Evolutionary conservation across 805 yeast genomes (phyloP).

Genomic region (Candida schatavii): DNA sequence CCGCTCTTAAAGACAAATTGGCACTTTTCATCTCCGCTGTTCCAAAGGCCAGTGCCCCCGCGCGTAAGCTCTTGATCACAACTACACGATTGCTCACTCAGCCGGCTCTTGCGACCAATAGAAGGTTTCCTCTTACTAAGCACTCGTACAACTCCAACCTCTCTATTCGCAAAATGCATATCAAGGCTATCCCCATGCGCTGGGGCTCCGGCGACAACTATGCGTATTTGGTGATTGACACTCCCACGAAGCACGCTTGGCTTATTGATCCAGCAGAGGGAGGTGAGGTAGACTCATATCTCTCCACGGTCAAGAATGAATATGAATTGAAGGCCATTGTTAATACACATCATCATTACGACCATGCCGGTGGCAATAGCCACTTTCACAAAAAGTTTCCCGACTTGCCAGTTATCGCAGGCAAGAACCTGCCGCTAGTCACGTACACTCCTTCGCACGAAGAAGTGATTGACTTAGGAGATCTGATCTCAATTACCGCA

Average conservation of each 20-base stretch:
- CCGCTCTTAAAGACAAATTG: no score
- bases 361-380: slow-evolving; percentile 87
- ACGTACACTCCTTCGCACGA: slow-evolving; percentile 66
- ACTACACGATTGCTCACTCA: no score
- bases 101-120: no score
- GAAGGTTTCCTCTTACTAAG: no score
- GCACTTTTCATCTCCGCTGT: no score
- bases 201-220: slow-evolving; percentile 95
- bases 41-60: no score
- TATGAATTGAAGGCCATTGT: slow-evolving; percentile 70
- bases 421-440: slow-evolving; percentile 75
- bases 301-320: slow-evolving; percentile 38
- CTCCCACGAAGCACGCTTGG: slow-evolving; percentile 65
- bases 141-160: slow-evolving; percentile 1
- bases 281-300: slow-evolving; percentile 50
- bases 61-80: no score
- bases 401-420: slow-evolving; percentile 71
- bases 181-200: slow-evolving; percentile 82
- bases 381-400: slow-evolving; percentile 40
- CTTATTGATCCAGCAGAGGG: slow-evolving; percentile 93
- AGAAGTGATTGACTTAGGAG: slow-evolving; percentile 63
- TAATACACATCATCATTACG: slow-evolving; percentile 95
- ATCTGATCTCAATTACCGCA: slow-evolving; percentile 64
- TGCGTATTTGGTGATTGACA: slow-evolving; percentile 74
- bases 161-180: slow-evolving; percentile 69